Evolutionary conservation across 139 green algal species (phyloP), one percentile per base, ranked within the genome.

Genomic region (Micromonas pusilla): DNA sequence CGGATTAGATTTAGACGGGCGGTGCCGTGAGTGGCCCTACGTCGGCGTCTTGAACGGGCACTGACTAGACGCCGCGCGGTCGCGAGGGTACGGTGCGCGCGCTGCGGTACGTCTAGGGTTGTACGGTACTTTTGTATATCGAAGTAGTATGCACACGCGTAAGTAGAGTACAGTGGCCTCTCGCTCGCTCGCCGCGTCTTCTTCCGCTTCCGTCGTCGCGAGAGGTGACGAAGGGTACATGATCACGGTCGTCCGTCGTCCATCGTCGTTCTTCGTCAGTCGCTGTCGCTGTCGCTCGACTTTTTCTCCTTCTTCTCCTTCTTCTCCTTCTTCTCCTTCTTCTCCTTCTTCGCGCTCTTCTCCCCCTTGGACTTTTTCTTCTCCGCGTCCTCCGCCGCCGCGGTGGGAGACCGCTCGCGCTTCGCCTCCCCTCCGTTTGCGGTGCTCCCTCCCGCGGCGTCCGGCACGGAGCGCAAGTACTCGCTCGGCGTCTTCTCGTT

Each of bases 401-500:
- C 68, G 23, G 31, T 13, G 26, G 31, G 3, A 26, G 66, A 73
- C 1, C n/a, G 23, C 1, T 52, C 37, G 30, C 23, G 33, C 81
- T 80, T 71, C 30, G 57, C 67, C 30, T 52, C 37, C 31, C 32
- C 52, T 28, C 33, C 77, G 52, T 76, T 73, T 37, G 79, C 64
- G 25, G 78, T 74, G 3, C 68, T 80, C 30, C 33, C 81, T 52
- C 71, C 81, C 37, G 79, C 77, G 9, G 52, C 83, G 52, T 89
- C 88, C 13, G 88, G 89, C 33, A 94, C 80, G 19, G 89, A 89
- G 28, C 86, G 86, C 53, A 96, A 83, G 83, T 96, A 97, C 87
- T 97, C 93, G 79, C 87, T 85, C 37, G 93, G 93, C 20, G 94
- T 98, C 80, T 91, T 91, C 66, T 96, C 92, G 74, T 97, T 98